These are phyloP conservation scores for Corchorus capsularis DNA, from an alignment of 345 rosid species.

Conservation along the genomic window DNA sequence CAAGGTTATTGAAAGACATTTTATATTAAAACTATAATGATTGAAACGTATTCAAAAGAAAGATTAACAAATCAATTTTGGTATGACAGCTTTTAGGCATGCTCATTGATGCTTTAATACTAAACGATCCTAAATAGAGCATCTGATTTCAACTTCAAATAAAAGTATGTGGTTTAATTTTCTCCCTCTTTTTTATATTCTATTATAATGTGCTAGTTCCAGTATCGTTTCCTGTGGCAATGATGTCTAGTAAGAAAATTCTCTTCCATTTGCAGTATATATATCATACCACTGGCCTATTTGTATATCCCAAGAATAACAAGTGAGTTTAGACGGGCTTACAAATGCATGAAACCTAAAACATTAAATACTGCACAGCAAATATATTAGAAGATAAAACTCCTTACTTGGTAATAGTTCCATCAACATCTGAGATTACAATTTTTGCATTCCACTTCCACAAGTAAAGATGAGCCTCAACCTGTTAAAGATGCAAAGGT, in stretches of 20 bases:
- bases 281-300: not conserved
- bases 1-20: conserved; percentile 18
- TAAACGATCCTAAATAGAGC: not conserved
- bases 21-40: not conserved
- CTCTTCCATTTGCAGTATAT: not conserved
- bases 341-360: conserved; percentile 4
- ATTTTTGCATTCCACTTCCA: conserved; percentile 95
- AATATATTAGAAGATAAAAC: not conserved
- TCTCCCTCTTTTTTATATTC: not conserved
- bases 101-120: conserved; percentile 12
- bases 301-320: not conserved
- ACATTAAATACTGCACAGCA: not conserved
- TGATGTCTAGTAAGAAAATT: not conserved
- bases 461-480: conserved; percentile 86
- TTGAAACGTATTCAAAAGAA: conserved; percentile 2
- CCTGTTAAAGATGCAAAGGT: conserved; percentile 44
- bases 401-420: conserved; percentile 89
- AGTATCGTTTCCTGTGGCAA: not conserved
- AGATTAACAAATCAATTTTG: not conserved
- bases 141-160: not conserved
- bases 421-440: conserved; percentile 95
- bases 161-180: not conserved
- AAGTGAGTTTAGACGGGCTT: not conserved
- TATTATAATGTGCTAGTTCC: not conserved
- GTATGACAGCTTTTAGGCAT: not conserved